Conservation (phyloP, 805 yeast genomes). For the Candida endomychidarum region DNA sequence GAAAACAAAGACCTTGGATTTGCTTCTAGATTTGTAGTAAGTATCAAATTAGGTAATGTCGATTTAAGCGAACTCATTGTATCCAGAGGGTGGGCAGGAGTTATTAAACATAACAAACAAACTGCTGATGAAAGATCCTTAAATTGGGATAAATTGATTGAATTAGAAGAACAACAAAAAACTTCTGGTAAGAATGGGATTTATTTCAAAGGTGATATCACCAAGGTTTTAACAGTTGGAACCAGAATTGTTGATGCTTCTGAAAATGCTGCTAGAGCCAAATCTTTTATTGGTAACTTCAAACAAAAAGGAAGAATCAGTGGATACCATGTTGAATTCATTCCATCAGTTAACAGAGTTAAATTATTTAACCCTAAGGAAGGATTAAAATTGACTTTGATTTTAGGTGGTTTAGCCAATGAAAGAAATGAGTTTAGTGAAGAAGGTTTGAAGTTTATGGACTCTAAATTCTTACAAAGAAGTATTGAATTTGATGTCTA, state of each 20-base stretch:
- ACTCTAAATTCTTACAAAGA: slow-evolving; percentile 62
- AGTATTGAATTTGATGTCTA: slow-evolving; percentile 69
- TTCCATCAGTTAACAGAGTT: slow-evolving; percentile 66
- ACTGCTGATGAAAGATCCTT: slow-evolving; percentile 65
- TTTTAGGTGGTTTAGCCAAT: slow-evolving; percentile 70
- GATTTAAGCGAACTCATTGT: slow-evolving; percentile 66
- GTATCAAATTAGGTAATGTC: slow-evolving; percentile 51
- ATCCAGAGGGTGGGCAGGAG: slow-evolving; percentile 70
- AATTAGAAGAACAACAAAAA: slow-evolving; percentile 62
- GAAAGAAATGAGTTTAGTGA: slow-evolving; percentile 39
- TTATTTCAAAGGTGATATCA: slow-evolving; percentile 44
- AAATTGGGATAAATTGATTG: slow-evolving; percentile 75
- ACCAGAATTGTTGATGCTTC: slow-evolving; percentile 77
- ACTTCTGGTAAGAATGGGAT: slow-evolving; percentile 59
- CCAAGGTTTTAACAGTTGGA: slow-evolving; percentile 51
- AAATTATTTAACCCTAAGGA: slow-evolving; percentile 69
- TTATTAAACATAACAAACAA: slow-evolving; percentile 72
- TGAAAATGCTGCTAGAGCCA: slow-evolving; percentile 68
- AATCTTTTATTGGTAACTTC: slow-evolving; percentile 68
- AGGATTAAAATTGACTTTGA: slow-evolving; percentile 64
- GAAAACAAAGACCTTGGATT: slow-evolving; percentile 53
- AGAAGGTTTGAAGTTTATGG: slow-evolving; percentile 54
- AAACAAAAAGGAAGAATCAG: slow-evolving; percentile 62
- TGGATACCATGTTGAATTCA: slow-evolving; percentile 68
- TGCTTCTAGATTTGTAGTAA: slow-evolving; percentile 67